Conservation (phyloP, 257 asterid genomes). For the Solanum sitiens region DNA sequence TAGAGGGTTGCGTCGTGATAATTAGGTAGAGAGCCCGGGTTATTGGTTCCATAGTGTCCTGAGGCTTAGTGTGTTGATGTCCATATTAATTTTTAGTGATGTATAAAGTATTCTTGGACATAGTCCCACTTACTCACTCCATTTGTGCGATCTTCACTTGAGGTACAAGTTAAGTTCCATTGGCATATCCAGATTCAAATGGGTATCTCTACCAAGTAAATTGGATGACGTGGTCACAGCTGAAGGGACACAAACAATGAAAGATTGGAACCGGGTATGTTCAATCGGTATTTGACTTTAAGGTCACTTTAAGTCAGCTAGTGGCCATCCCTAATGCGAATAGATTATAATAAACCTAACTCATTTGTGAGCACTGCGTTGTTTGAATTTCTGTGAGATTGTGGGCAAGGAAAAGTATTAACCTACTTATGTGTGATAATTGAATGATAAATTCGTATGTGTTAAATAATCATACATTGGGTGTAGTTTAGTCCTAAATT, state of each 20-base stretch:
- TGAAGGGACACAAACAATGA: neutral
- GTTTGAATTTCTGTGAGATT: no score
- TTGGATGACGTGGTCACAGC: accelerated
- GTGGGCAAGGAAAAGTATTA: neutral
- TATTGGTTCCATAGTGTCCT: no score
- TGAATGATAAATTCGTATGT: neutral
- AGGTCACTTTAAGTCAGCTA: neutral
- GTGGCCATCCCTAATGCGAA: neutral
- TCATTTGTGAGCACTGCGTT: neutral
- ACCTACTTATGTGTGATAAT: neutral
- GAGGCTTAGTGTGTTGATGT: no score
- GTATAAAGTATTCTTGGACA: no score
- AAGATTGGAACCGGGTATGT: neutral
- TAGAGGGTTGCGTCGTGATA: neutral
- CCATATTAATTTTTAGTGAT: no score
- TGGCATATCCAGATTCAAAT: no score
- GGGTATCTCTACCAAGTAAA: neutral
- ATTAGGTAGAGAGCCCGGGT: neutral
- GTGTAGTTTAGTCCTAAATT: neutral
- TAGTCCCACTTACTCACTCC: neutral
- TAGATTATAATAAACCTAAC: no score
- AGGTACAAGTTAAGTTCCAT: neutral
- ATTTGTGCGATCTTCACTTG: no score
- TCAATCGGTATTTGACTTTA: neutral
- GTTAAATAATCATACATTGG: neutral